Evolutionary conservation across 2,329 filamentous ascomycete genomes (phyloP).

Genomic region (Drechslerella dactyloides): DNA sequence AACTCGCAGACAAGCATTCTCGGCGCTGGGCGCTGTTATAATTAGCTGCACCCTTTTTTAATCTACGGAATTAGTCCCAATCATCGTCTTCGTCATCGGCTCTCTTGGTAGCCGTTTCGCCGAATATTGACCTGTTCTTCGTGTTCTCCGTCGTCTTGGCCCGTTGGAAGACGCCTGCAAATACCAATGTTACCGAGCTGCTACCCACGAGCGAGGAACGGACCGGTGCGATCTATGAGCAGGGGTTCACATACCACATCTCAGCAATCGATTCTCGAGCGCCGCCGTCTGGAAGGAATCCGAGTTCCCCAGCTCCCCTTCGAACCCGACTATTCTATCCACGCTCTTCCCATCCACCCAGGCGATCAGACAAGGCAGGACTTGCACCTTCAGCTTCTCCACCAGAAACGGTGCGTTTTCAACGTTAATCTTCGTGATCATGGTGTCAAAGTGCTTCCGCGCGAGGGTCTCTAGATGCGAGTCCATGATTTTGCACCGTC

Average conservation of each 20-base stretch:
- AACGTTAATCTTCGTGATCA: constrained; percentile 66
- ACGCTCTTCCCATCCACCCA: constrained; percentile 65
- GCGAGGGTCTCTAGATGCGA: constrained; percentile 61
- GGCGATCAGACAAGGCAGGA: constrained; percentile 66
- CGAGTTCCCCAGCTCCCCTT: constrained; percentile 64
- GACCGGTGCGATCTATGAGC: background rate
- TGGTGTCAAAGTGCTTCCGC: constrained; percentile 66
- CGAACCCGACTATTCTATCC: constrained; percentile 67
- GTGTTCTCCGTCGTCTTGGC: constrained; percentile 48
- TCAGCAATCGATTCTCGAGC: constrained; percentile 63
- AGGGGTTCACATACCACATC: constrained; percentile 57
- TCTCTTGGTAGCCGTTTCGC: constrained; percentile 30
- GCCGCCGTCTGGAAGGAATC: constrained; percentile 65
- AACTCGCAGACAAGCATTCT: background rate
- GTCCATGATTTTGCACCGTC: constrained; percentile 59
- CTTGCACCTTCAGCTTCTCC: constrained; percentile 65
- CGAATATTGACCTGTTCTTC: constrained; percentile 40
- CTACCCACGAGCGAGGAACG: background rate
- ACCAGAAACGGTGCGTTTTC: constrained; percentile 68
- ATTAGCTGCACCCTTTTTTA: background rate
- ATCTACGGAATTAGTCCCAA: constrained; percentile 32
- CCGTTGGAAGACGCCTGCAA: constrained; percentile 46
- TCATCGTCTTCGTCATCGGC: constrained; percentile 46
- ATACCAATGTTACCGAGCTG: background rate
- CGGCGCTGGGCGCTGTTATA: background rate